Evolutionary conservation across 2,329 filamentous ascomycete genomes (phyloP).

Genomic region (Hirsutella rhossiliensis): DNA sequence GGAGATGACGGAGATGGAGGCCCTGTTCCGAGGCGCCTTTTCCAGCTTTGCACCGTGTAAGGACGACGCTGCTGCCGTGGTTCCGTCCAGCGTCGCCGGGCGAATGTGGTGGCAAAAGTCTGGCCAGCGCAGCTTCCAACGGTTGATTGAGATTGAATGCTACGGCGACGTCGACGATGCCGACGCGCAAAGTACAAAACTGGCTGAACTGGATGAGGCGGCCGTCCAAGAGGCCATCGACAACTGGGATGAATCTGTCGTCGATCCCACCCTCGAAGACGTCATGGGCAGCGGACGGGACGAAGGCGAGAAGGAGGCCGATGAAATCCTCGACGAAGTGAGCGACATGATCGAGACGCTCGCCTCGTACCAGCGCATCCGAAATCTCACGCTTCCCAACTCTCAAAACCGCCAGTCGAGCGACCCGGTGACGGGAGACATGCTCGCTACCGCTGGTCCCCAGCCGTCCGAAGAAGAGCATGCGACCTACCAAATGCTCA

Average conservation of each 20-base stretch:
- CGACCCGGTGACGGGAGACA: slow-evolving; percentile 54
- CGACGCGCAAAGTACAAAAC: slow-evolving; percentile 19
- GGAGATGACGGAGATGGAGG: slow-evolving; percentile 57
- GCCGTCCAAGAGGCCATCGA: slow-evolving; percentile 42
- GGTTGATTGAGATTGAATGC: slow-evolving; percentile 43
- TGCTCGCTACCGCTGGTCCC: slow-evolving; percentile 53
- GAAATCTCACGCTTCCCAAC: slow-evolving; percentile 56
- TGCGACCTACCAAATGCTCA: slow-evolving; percentile 58
- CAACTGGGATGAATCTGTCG: slow-evolving; percentile 42
- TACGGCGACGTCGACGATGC: slow-evolving; percentile 27
- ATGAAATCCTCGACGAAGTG: slow-evolving; percentile 61
- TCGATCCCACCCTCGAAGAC: slow-evolving; percentile 46
- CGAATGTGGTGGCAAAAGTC: slow-evolving; percentile 67
- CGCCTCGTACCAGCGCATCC: slow-evolving; percentile 67
- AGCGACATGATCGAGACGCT: slow-evolving; percentile 67
- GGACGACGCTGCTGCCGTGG: slow-evolving; percentile 59
- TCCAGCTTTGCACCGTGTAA: slow-evolving; percentile 68
- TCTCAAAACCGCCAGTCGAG: slow-evolving; percentile 48
- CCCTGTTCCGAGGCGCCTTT: slow-evolving; percentile 64
- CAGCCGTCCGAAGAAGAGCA: slow-evolving; percentile 53
- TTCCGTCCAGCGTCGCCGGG: slow-evolving; percentile 55
- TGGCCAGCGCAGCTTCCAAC: slow-evolving; percentile 53
- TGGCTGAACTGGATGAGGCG: slow-evolving; percentile 35
- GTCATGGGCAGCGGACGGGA: slow-evolving; percentile 38
- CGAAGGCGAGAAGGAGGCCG: slow-evolving; percentile 53